A percentile compares a stretch with the other conserved stretches of the same genome.
Evolutionary conservation across 306 rosid genomes (phyloP).

Genomic region (Cicer pinnatifidum): DNA sequence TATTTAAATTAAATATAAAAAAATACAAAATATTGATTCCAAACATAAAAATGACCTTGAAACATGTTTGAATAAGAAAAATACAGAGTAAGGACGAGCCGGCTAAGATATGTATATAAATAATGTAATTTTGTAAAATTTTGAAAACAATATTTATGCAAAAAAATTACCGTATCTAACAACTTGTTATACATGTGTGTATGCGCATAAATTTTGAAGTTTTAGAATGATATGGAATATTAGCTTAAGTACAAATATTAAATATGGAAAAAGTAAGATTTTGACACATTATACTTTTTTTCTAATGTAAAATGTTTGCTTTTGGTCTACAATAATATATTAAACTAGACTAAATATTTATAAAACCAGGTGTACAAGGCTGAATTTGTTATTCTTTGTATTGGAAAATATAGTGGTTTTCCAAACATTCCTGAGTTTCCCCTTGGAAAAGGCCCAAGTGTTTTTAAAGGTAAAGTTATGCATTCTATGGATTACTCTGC

Average conservation of each 20-base stretch:
- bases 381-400: conserved; percentile 65
- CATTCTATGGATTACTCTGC: conserved; percentile 64
- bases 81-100: too few relatives aligned
- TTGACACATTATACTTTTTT: background rate
- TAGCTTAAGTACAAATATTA: background rate
- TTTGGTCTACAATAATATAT: background rate
- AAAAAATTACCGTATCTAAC: too few relatives aligned
- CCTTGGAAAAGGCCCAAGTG: conserved; percentile 56
- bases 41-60: too few relatives aligned
- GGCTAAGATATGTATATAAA: too few relatives aligned
- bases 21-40: too few relatives aligned
- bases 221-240: conserved; percentile 10
- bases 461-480: conserved; percentile 57
- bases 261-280: background rate
- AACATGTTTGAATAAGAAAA: too few relatives aligned
- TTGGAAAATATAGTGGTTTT: conserved; percentile 59
- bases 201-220: background rate
- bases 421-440: conserved; percentile 62
- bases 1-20: too few relatives aligned
- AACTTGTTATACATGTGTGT: too few relatives aligned
- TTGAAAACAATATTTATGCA: too few relatives aligned
- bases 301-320: background rate
- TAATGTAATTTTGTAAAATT: too few relatives aligned
- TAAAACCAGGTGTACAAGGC: conserved; percentile 49
- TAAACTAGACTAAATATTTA: background rate